Evolutionary conservation across 768 basidiomycete species (phyloP), one percentile per base, ranked within the genome.

Genomic region (Panellus pusillus): DNA sequence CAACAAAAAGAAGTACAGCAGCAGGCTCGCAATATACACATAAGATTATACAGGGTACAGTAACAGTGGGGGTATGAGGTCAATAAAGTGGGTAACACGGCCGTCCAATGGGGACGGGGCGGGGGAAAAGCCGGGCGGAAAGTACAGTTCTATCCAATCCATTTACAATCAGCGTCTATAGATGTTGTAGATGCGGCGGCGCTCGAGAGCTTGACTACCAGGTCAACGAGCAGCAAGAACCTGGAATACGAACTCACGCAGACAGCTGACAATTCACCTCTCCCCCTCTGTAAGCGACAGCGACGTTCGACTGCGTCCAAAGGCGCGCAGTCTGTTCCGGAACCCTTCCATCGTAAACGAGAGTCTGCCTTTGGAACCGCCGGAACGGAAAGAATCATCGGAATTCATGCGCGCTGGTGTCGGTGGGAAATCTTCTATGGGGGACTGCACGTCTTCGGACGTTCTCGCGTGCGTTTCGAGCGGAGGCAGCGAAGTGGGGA

Each of bases 271-370:
- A 20, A 4, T 17, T 50, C 45, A 55, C 38, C 27, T 49, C 9
- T 55, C 50, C 24, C 39, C 50, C 39, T 60, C 51, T 17, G 53
- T 12, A 1, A 60, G 50, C 31, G 54, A 6, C 18, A 60, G 14
- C 12, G 59, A 61, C 27, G 55, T 61, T 17, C 59, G 47, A 17
- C 59, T 61, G 14, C 59, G 59, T 13, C 59, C 55, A 36, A 61
- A 57, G 36, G 51, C 4, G 45, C 59, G 55, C 27, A 61, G 41
- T 45, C 47, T 54, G 38, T 54, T 54, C 38, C 54, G 59, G 44
- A 61, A 54, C 15, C 54, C 58, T 29, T 56, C 58, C 58, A 60
- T 56, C 11, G 50, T 18, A n/a, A 20, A 52, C 3, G 54, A 55
- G 11, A 56, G 37, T 5, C 59, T 47, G 24, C 55, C 55, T 29